Evolutionary conservation across 192 early-diverging fungal species (phyloP).

Genomic region (Pecoramyces ruminantium): DNA sequence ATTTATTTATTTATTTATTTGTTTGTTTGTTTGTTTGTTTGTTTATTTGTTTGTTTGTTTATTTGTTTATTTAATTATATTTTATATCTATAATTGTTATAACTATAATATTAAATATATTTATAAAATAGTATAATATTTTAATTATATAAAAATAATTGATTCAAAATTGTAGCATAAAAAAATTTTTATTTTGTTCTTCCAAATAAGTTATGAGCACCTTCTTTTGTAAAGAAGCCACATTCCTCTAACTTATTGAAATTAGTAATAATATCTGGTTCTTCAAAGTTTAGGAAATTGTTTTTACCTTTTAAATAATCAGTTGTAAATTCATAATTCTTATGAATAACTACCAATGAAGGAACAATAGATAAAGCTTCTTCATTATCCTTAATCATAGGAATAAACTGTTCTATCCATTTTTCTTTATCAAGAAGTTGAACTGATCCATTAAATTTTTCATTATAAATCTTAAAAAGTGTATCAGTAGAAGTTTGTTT

Average conservation of each 20-base stretch:
- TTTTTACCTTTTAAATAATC: not conserved
- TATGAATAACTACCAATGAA: not conserved
- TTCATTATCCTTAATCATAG: not conserved
- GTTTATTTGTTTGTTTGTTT: too few species aligned
- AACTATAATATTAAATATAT: too few species aligned
- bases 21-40: too few species aligned
- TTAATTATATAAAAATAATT: too few species aligned
- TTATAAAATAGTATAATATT: too few species aligned
- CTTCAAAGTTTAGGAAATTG: not conserved
- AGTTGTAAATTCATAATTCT: not conserved
- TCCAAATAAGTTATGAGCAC: not conserved
- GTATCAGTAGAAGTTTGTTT: not conserved
- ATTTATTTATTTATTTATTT: too few species aligned
- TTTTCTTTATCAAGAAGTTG: not conserved
- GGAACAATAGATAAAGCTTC: not conserved
- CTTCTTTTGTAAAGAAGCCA: not conserved
- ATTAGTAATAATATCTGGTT: not conserved
- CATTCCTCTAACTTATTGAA: not conserved
- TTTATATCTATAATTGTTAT: too few species aligned
- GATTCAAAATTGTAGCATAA: too few species aligned
- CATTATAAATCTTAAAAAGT: not conserved
- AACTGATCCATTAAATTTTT: not conserved
- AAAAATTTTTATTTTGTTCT: not conserved
- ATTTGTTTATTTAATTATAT: too few species aligned
- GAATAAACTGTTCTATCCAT: not conserved